Percentiles rank a stretch among this genome's conserved stretches.
These are phyloP conservation scores for Saururus chinensis DNA, from an alignment of 164 flowering plant genomes.

Conservation along the genomic window DNA sequence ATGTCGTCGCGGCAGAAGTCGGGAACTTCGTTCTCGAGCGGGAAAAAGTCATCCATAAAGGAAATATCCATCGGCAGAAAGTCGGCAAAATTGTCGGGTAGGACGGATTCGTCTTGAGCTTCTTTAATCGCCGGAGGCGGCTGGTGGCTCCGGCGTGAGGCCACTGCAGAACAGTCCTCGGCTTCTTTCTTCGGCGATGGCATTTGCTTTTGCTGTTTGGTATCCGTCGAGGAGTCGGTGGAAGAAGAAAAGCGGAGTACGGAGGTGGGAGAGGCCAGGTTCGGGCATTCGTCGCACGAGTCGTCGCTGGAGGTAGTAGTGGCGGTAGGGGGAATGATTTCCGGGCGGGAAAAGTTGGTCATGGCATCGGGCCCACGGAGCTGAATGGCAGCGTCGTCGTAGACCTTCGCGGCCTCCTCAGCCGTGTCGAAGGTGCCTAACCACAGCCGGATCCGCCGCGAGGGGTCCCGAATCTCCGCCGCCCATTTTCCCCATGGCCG, in stretches of 20 bases:
- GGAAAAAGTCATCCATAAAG: slow-evolving; percentile 26
- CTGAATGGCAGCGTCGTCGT: slow-evolving; percentile 75
- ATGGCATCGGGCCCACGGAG: slow-evolving; percentile 79
- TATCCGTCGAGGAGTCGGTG: slow-evolving; percentile 7
- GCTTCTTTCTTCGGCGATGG: too few relatives aligned
- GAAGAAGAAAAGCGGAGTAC: slow-evolving; percentile 35
- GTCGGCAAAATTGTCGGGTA: slow-evolving; percentile 7
- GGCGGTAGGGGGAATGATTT: neutral
- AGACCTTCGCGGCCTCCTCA: slow-evolving; percentile 83
- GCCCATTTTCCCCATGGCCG: slow-evolving; percentile 99
- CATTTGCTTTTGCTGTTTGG: neutral
- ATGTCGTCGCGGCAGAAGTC: slow-evolving; percentile 15
- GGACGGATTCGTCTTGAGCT: slow-evolving; percentile 11
- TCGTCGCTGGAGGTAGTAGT: slow-evolving; percentile 31
- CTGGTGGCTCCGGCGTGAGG: too few relatives aligned
- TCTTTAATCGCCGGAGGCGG: slow-evolving; percentile 6
- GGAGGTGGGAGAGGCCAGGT: slow-evolving; percentile 56
- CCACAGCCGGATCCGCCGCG: slow-evolving; percentile 59
- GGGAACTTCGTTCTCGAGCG: slow-evolving; percentile 16
- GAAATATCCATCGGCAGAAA: slow-evolving; percentile 19
- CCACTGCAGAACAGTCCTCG: too few relatives aligned
- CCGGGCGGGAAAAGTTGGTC: slow-evolving; percentile 41
- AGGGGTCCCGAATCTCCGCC: slow-evolving; percentile 88
- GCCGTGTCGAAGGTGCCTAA: slow-evolving; percentile 85
- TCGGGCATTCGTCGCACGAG: slow-evolving; percentile 41